A percentile compares a stretch with the other conserved stretches of the same genome.
phyloP scores from a whole-genome alignment of 345 rosid genomes.

The Eucalyptus curtisii region DNA sequence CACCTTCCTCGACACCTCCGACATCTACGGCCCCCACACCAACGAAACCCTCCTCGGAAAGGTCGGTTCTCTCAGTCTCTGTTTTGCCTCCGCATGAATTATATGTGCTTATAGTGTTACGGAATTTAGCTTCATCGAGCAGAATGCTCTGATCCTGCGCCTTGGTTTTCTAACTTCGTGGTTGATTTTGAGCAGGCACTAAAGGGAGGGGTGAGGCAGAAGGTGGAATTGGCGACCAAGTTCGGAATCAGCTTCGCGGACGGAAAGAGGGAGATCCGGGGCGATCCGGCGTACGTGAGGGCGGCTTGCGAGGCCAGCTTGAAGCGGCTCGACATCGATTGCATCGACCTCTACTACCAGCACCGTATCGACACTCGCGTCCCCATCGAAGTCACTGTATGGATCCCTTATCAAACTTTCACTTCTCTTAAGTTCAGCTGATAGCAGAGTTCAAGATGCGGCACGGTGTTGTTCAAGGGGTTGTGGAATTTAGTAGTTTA shows the following conservation, averaged over 20 bases:
- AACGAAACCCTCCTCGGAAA: slow-evolving; percentile 44
- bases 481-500: not conserved
- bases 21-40: slow-evolving; percentile 33
- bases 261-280: slow-evolving; percentile 17
- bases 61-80: not conserved
- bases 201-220: too few relatives aligned
- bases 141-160: too few relatives aligned
- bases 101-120: too few relatives aligned
- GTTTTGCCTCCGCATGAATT: too few relatives aligned
- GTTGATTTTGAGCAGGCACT: not conserved
- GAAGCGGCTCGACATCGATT: slow-evolving; percentile 38
- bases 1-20: slow-evolving; percentile 46
- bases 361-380: slow-evolving; percentile 41
- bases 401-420: not conserved
- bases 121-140: too few relatives aligned
- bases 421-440: not conserved
- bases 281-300: slow-evolving; percentile 49
- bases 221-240: too few relatives aligned
- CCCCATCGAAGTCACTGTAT: slow-evolving; percentile 56
- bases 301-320: slow-evolving; percentile 51
- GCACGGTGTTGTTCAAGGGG: not conserved
- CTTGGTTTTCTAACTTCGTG: not conserved
- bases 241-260: not conserved
- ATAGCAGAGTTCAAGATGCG: not conserved
- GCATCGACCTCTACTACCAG: slow-evolving; percentile 59